These are phyloP conservation scores for Collybia sordida DNA, from an alignment of 768 basidiomycete species.

Conservation along the genomic window DNA sequence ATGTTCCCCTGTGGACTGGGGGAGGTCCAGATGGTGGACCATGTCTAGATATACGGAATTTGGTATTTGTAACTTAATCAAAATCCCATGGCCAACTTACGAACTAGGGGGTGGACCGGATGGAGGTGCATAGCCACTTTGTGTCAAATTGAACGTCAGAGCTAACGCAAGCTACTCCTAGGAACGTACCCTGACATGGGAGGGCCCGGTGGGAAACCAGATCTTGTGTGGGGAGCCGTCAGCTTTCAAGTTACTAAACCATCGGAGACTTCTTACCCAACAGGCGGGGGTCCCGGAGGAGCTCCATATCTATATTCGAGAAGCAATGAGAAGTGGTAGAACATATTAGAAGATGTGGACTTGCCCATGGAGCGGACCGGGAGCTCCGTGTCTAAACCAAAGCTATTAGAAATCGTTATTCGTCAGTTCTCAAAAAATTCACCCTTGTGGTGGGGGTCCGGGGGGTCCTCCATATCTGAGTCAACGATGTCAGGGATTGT, in stretches of 20 bases:
- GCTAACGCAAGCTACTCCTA: neutral
- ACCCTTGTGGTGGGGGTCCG: slow-evolving; percentile 12
- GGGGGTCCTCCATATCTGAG: slow-evolving; percentile 17
- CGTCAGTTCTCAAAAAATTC: neutral
- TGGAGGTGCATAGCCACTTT: slow-evolving; percentile 13
- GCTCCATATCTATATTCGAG: slow-evolving; percentile 20
- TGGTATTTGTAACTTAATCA: neutral
- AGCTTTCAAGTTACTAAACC: too few species aligned
- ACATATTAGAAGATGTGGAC: too few species aligned
- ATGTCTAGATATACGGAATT: slow-evolving; percentile 12
- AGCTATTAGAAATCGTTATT: too few species aligned
- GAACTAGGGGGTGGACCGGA: slow-evolving; percentile 11
- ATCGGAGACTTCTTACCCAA: slow-evolving; percentile 20
- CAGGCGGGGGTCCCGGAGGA: slow-evolving; percentile 34
- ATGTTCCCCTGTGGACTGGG: slow-evolving; percentile 28
- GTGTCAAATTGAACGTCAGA: neutral
- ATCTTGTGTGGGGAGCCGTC: slow-evolving; percentile 4
- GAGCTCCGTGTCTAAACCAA: too few species aligned
- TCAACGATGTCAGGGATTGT: neutral
- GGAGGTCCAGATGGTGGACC: slow-evolving; percentile 26
- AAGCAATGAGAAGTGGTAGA: neutral
- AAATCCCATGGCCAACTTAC: neutral
- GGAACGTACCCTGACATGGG: slow-evolving; percentile 15
- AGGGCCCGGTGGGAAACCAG: slow-evolving; percentile 12
- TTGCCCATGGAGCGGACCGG: slow-evolving; percentile 2